Conservation (phyloP, 345 rosid genomes). For the Geranium brycei region DNA sequence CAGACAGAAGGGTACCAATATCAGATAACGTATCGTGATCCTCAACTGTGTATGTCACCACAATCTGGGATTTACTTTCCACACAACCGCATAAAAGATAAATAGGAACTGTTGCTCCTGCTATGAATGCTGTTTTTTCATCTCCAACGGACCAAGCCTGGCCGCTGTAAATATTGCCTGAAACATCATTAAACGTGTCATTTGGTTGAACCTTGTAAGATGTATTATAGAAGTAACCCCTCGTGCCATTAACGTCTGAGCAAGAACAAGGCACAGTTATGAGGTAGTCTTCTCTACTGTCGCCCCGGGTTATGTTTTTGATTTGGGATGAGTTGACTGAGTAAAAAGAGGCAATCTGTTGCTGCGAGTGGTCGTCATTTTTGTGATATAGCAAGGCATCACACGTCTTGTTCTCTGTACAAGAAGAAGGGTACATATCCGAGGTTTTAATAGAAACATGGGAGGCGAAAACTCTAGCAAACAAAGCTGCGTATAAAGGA, state of each 20-base stretch:
- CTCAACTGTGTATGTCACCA: constrained; percentile 54
- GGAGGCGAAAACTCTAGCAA: constrained; percentile 1
- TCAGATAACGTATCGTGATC: constrained; percentile 23
- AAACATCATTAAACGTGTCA: constrained; percentile 24
- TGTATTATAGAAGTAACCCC: constrained; percentile 33
- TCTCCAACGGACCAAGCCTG: constrained; percentile 31
- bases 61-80: constrained; percentile 17
- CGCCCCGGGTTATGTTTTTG: constrained; percentile 10
- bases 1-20: constrained; percentile 26
- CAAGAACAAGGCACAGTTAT: constrained; percentile 41
- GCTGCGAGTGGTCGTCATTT: constrained; percentile 10
- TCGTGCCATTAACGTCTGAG: constrained; percentile 15
- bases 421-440: constrained; percentile 15
- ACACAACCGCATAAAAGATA: constrained; percentile 43
- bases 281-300: constrained; percentile 23
- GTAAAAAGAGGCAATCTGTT: constrained; percentile 29
- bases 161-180: constrained; percentile 20
- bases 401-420: constrained; percentile 17
- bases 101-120: constrained; percentile 14
- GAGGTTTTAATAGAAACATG: not conserved
- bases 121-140: constrained; percentile 9
- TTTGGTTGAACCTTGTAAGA: constrained; percentile 16
- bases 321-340: constrained; percentile 22
- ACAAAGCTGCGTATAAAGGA: constrained; percentile 5
- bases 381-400: constrained; percentile 32